A percentile compares a stretch with the other conserved stretches of the same genome.
Evolutionary conservation across 2,329 filamentous ascomycete genomes (phyloP).

Genomic region (Coniella lustricola): DNA sequence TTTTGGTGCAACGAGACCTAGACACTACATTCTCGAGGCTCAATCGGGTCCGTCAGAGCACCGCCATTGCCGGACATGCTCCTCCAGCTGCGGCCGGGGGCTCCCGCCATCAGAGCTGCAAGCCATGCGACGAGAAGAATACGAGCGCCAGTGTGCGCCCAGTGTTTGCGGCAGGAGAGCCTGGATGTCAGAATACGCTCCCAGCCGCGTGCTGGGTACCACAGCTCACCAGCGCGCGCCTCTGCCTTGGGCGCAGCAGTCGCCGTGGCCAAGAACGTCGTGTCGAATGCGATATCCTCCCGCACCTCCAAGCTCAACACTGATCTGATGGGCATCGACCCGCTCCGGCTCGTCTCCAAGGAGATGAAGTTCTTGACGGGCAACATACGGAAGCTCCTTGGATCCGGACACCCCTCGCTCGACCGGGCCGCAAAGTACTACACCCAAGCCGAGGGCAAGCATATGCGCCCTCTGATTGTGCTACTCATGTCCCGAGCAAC

Average conservation of each 20-base stretch:
- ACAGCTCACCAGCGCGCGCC: constrained; percentile 36
- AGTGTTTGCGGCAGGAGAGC: constrained; percentile 28
- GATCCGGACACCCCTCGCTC: constrained; percentile 87
- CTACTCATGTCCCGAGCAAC: constrained; percentile 95
- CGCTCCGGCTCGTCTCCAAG: constrained; percentile 82
- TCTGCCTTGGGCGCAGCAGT: constrained; percentile 75
- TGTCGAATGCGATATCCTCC: constrained; percentile 55
- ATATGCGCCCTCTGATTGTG: constrained; percentile 88
- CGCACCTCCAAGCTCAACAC: constrained; percentile 51
- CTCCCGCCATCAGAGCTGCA: constrained; percentile 41
- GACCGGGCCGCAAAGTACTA: constrained; percentile 98
- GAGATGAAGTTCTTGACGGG: constrained; percentile 95
- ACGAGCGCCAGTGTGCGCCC: constrained; percentile 32
- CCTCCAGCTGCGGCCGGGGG: constrained; percentile 48
- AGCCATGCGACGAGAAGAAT: constrained; percentile 28
- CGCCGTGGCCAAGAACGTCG: constrained; percentile 61
- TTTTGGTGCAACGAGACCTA: constrained; percentile 14
- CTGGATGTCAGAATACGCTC: constrained; percentile 27
- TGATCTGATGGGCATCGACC: constrained; percentile 64
- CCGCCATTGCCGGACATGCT: constrained; percentile 26
- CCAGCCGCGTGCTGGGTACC: constrained; percentile 32
- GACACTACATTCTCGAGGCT: constrained; percentile 15
- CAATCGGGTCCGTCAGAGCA: constrained; percentile 26
- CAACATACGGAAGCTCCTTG: constrained; percentile 87
- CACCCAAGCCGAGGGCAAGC: constrained; percentile 92